Evolutionary conservation across 306 rosid genomes (phyloP), one percentile per base, ranked within the genome.

Genomic region (Amphicarpaea edgeworthii): DNA sequence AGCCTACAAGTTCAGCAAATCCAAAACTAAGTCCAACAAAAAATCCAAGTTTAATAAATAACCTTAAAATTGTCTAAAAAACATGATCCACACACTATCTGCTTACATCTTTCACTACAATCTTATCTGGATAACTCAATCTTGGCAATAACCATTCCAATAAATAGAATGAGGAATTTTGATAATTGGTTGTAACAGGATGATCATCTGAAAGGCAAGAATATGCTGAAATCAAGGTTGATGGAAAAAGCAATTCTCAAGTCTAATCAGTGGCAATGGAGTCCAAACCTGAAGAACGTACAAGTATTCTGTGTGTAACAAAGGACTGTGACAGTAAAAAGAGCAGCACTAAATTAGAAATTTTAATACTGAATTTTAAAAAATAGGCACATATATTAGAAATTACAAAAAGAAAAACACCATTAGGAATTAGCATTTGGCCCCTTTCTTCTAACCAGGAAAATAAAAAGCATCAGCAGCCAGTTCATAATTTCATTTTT

Each of bases 131-230:
- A 21, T 66, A 47, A 68, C 80, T 63, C 76, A 85, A 68, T 73
- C 85, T 85, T 50, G 98, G 98, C 70, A 83, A 84, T 76, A 93
- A 77, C 98, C 98, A 93, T 77, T 91, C 96, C 54, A 90, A 84
- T 54, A 83, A 40, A 79, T 79, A 89, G 63, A 80, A 37, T 1
- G 89, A 66, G 42, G 80, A 77, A 77, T 78, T 83, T 66, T 87
- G 87, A 58, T 55, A 62, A 75, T 70, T 78, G 79, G 75, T 66
- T 65, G 37, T 21, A 37, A 63, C 70, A 24, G 77, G 78, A 79
- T 78, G 84, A 59, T 87, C 86, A 70, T 89, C 93, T 91, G 86
- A 55, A 84, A 82, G 73, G 74, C 70, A 72, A 73, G 67, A 63
- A 59, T 30, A 71, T 45, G 55, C 8, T 59, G 45, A 71, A 58